Conservation (phyloP, 345 rosid species). For the Citrus australasica region DNA sequence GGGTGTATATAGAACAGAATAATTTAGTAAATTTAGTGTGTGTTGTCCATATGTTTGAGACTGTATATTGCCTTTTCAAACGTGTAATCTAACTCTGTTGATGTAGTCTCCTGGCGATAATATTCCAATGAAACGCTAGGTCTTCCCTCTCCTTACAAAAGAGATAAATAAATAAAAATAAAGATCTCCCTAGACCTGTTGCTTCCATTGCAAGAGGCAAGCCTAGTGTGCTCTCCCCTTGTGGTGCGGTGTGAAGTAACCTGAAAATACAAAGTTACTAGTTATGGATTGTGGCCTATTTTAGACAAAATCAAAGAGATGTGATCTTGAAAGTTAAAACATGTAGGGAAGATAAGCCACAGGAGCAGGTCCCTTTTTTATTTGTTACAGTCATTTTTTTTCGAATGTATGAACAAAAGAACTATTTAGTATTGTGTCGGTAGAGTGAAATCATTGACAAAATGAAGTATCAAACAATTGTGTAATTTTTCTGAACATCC, state of each 20-base stretch:
- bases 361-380: not conserved
- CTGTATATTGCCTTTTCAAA: not conserved
- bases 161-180: too few relatives aligned
- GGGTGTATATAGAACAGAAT: not conserved
- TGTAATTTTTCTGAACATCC: not conserved
- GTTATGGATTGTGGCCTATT: too few relatives aligned
- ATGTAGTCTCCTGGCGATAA: not conserved
- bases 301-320: not conserved
- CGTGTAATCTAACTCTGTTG: not conserved
- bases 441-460: not conserved
- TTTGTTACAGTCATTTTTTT: not conserved
- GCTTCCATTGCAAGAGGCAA: too few relatives aligned
- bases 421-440: not conserved
- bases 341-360: not conserved
- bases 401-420: not conserved
- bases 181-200: too few relatives aligned
- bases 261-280: not conserved
- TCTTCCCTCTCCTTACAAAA: not conserved
- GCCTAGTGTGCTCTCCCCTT: too few relatives aligned
- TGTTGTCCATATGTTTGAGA: not conserved
- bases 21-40: not conserved
- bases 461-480: not conserved
- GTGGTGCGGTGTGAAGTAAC: too few relatives aligned
- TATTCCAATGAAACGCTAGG: not conserved
- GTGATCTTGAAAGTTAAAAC: not conserved